These are phyloP conservation scores for Chlorella sp. DNA, from an alignment of 139 green algal species.

Conservation along the genomic window DNA sequence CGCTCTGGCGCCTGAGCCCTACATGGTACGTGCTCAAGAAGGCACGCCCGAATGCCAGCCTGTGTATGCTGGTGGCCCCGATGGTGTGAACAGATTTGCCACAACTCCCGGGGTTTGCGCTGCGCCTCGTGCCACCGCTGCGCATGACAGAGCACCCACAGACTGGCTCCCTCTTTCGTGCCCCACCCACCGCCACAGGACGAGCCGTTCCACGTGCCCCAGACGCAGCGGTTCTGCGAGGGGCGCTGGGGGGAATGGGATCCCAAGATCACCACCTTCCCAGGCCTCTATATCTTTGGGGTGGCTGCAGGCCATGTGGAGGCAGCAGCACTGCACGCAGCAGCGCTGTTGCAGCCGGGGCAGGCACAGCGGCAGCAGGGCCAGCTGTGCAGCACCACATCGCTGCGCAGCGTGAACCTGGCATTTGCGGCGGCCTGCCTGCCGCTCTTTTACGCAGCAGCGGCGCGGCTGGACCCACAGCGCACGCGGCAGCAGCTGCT, in stretches of 20 bases:
- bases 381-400: slow-evolving; percentile 54
- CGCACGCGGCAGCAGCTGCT: slow-evolving; percentile 2
- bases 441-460: slow-evolving; percentile 27
- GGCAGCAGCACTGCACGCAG: not conserved
- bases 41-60: too few relatives aligned
- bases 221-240: slow-evolving; percentile 86
- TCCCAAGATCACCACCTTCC: slow-evolving; percentile 95
- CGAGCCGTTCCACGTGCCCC: slow-evolving; percentile 93
- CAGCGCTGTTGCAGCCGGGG: not conserved
- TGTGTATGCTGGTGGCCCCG: too few relatives aligned
- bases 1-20: slow-evolving; percentile 41
- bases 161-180: not conserved
- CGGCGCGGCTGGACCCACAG: not conserved
- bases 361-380: not conserved
- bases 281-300: slow-evolving; percentile 87
- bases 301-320: slow-evolving; percentile 19
- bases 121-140: too few relatives aligned
- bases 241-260: slow-evolving; percentile 83
- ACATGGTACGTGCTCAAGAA: slow-evolving; percentile 48
- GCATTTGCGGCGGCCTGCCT: slow-evolving; percentile 61
- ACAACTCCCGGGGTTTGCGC: too few relatives aligned
- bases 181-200: slow-evolving; percentile 69
- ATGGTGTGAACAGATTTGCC: too few relatives aligned
- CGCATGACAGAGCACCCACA: too few relatives aligned
- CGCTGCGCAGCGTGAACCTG: slow-evolving; percentile 73